Evolutionary conservation across 2,329 filamentous ascomycete genomes (phyloP).

Genomic region (Blastomyces silverae): DNA sequence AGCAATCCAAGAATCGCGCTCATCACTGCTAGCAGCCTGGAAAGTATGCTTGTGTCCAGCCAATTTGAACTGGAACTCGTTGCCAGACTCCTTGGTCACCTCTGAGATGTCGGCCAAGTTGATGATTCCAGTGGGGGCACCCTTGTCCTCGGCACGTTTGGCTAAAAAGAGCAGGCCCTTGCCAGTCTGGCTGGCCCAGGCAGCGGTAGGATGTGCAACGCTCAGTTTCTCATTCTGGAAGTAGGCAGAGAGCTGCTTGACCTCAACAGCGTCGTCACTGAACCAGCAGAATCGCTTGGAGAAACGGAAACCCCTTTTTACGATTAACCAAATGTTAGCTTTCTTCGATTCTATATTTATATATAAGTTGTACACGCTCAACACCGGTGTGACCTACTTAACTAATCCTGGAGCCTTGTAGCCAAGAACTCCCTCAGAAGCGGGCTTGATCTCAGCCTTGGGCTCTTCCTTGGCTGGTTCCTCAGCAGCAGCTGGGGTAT

Average conservation of each 20-base stretch:
- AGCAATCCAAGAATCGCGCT: slow-evolving; percentile 88
- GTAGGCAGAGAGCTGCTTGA: slow-evolving; percentile 68
- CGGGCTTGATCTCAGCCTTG: slow-evolving; percentile 49
- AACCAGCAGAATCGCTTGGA: slow-evolving; percentile 94
- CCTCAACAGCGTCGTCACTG: slow-evolving; percentile 63
- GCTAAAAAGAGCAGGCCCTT: slow-evolving; percentile 91
- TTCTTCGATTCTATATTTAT: neutral
- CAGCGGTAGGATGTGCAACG: slow-evolving; percentile 68
- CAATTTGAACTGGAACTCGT: slow-evolving; percentile 80
- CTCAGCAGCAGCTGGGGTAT: slow-evolving; percentile 35
- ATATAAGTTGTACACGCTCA: neutral
- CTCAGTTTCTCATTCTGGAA: slow-evolving; percentile 82
- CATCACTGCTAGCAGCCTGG: slow-evolving; percentile 65
- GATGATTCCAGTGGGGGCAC: slow-evolving; percentile 70
- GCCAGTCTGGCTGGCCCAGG: slow-evolving; percentile 89
- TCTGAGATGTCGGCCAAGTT: slow-evolving; percentile 70
- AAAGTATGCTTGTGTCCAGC: slow-evolving; percentile 89
- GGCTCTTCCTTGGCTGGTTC: slow-evolving; percentile 32
- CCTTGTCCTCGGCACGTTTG: slow-evolving; percentile 77
- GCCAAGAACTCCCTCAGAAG: slow-evolving; percentile 76
- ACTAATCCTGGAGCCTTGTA: slow-evolving; percentile 86
- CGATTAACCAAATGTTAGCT: neutral
- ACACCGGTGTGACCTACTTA: slow-evolving; percentile 58
- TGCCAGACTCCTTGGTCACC: slow-evolving; percentile 64
- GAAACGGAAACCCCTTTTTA: slow-evolving; percentile 70